Conservation (phyloP, 108 stramenopile genomes). For the Fistulifera solaris region DNA sequence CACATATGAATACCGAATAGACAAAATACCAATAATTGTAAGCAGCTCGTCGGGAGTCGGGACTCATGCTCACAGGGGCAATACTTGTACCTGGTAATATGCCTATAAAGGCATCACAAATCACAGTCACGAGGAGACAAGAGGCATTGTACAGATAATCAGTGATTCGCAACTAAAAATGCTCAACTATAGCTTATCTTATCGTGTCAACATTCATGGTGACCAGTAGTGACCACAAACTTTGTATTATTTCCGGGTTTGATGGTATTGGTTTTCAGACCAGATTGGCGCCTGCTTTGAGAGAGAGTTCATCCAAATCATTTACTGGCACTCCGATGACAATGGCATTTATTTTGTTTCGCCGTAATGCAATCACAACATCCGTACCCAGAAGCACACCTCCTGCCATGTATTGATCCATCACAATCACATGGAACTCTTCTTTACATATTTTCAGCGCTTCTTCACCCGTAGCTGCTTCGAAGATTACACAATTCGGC, state of each 20-base stretch:
- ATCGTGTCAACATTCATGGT: no score
- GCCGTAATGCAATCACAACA: conserved; percentile 52
- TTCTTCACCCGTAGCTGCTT: conserved; percentile 59
- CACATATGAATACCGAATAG: no score
- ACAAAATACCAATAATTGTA: no score
- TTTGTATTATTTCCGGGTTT: conserved; percentile 37
- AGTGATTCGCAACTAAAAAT: no score
- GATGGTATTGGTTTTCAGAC: conserved; percentile 63
- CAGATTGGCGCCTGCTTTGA: conserved; percentile 46
- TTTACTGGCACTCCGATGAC: conserved; percentile 65
- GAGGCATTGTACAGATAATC: no score
- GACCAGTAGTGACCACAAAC: conserved; percentile 14
- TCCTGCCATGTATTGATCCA: conserved; percentile 74
- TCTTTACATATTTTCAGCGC: conserved; percentile 39
- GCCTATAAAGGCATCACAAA: no score
- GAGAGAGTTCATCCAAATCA: conserved; percentile 43
- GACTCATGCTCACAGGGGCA: no score
- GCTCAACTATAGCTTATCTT: no score
- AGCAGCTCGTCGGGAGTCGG: no score
- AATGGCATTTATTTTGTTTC: conserved; percentile 38
- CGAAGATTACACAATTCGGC: conserved; percentile 40
- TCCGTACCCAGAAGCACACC: conserved; percentile 66
- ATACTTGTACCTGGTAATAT: no score
- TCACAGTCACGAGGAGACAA: no score
- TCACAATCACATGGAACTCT: conserved; percentile 47